phyloP scores from a whole-genome alignment of 371 early-diverging fungal genomes.

The Chytridium lagenaria region DNA sequence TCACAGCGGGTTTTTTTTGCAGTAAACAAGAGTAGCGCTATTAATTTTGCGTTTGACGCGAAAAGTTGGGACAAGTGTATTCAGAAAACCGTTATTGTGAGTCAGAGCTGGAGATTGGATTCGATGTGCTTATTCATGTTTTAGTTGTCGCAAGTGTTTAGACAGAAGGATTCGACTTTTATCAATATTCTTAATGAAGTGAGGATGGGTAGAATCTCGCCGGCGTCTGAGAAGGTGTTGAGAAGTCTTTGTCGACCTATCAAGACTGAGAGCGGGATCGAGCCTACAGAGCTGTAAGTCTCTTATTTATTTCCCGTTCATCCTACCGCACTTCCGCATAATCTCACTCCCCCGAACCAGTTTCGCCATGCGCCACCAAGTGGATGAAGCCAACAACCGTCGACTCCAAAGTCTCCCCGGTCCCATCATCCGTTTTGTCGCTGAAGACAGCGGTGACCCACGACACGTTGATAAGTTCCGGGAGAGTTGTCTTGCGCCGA shows the following conservation, averaged over 20 bases:
- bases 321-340: not conserved
- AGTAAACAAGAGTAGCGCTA: not conserved
- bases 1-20: conserved; percentile 38
- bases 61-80: conserved; percentile 68
- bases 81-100: conserved; percentile 45
- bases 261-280: conserved; percentile 60
- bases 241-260: conserved; percentile 45
- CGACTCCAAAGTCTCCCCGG: conserved; percentile 58
- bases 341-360: not conserved
- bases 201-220: conserved; percentile 44
- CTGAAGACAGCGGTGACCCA: conserved; percentile 20
- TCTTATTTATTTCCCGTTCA: no score
- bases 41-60: conserved; percentile 77
- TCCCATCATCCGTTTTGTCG: conserved; percentile 7
- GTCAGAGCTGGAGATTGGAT: no score
- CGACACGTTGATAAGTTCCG: not conserved
- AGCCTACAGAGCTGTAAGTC: conserved; percentile 74
- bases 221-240: conserved; percentile 55
- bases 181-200: conserved; percentile 57
- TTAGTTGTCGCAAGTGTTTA: conserved; percentile 59
- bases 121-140: not conserved
- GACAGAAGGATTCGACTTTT: conserved; percentile 54
- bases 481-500: not conserved
- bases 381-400: conserved; percentile 70
- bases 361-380: conserved; percentile 68